Evolutionary conservation across 208 protist genomes (phyloP).

Genomic region (Leishmania lainsoni): DNA sequence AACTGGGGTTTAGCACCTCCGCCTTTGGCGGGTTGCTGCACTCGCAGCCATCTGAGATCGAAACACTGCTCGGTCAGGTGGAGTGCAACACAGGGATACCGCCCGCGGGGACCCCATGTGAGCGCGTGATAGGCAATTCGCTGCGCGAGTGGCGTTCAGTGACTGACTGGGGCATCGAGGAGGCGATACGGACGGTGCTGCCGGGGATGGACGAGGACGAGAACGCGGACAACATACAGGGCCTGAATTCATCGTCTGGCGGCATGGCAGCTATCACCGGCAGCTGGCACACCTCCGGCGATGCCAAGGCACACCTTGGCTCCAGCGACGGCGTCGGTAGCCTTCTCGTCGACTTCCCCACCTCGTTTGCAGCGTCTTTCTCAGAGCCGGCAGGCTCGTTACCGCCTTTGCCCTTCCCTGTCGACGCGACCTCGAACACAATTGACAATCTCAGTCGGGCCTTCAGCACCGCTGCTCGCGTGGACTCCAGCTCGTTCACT

Average conservation of each 20-base stretch:
- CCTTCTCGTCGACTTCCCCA: constrained; percentile 29
- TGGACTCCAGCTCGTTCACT: constrained; percentile 26
- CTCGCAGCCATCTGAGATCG: constrained; percentile 30
- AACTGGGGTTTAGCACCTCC: constrained; percentile 21
- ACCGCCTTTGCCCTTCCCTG: constrained; percentile 20
- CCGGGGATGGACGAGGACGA: constrained; percentile 41
- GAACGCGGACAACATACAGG: constrained; percentile 24
- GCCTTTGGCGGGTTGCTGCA: constrained; percentile 22
- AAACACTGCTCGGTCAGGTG: constrained; percentile 33
- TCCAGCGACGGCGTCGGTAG: constrained; percentile 4
- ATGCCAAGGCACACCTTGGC: constrained; percentile 8
- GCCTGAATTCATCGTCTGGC: constrained; percentile 12
- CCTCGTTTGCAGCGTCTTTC: constrained; percentile 32
- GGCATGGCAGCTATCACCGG: constrained; percentile 22
- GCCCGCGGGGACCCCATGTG: constrained; percentile 4
- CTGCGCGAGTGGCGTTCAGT: constrained; percentile 32
- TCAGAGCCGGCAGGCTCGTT: constrained; percentile 16
- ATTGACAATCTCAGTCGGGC: constrained; percentile 33
- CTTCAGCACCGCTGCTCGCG: constrained; percentile 33
- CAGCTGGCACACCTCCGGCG: constrained; percentile 35
- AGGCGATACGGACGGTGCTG: constrained; percentile 31
- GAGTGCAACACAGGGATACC: constrained; percentile 23
- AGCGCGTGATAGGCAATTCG: constrained; percentile 17
- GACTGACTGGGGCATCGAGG: constrained; percentile 36
- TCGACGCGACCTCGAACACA: constrained; percentile 14